Evolutionary conservation across 2,329 filamentous ascomycete species (phyloP).

Genomic region (Hymenoscyphus albidus): DNA sequence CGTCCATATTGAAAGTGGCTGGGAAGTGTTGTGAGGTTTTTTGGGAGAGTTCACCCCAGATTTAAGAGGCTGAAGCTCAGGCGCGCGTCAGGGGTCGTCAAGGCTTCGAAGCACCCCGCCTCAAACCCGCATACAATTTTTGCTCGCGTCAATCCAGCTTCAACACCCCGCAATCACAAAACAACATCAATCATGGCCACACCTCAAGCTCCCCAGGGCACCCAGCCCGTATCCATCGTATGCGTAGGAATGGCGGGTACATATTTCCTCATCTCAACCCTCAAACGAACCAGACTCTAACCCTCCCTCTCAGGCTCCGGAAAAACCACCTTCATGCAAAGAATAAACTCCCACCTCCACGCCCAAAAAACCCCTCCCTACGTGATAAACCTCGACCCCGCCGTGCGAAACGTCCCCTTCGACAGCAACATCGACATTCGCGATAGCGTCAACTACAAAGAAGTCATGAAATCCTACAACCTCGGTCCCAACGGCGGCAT

Average conservation of each 20-base stretch:
- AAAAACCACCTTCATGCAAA: conserved; percentile 99
- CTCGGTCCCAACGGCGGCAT: conserved; percentile 96
- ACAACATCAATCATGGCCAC: conserved; percentile 39
- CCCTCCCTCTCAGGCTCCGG: conserved; percentile 62
- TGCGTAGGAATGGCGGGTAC: conserved; percentile 94
- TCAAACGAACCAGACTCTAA: conserved; percentile 3
- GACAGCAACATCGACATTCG: conserved; percentile 98
- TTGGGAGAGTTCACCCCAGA: background rate
- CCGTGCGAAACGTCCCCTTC: conserved; percentile 88
- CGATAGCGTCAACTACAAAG: conserved; percentile 98
- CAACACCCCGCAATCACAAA: conserved; percentile 8
- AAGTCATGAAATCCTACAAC: conserved; percentile 99
- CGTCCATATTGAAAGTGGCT: conserved; percentile 43
- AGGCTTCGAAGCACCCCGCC: conserved; percentile 23
- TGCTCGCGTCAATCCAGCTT: conserved; percentile 6
- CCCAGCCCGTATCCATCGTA: conserved; percentile 72
- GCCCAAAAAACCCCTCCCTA: conserved; percentile 78
- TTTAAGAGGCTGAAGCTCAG: conserved; percentile 16
- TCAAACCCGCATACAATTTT: conserved; percentile 10
- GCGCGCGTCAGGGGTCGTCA: conserved; percentile 19
- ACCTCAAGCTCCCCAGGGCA: conserved; percentile 21
- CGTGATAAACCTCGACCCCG: conserved; percentile 94
- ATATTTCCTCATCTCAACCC: background rate
- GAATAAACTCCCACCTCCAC: conserved; percentile 91
- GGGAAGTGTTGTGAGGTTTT: conserved; percentile 2